These are phyloP conservation scores for Pseudonitzschia delicatissima DNA, from an alignment of 108 stramenopile species.

Conservation along the genomic window DNA sequence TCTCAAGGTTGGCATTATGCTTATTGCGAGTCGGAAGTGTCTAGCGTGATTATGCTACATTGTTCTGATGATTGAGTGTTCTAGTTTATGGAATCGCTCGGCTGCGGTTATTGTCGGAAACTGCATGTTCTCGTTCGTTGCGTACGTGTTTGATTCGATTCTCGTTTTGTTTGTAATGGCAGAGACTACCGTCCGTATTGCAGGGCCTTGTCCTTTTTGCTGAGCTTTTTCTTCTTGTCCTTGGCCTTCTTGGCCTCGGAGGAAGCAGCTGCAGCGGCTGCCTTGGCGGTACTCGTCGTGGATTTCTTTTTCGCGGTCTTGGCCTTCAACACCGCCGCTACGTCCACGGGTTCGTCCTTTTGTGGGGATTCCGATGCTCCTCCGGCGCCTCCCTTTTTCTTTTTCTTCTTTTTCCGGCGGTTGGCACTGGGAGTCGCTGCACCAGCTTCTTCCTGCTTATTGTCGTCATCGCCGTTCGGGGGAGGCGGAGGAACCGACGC, in stretches of 20 bases:
- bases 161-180: no score
- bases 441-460: slow-evolving; percentile 5
- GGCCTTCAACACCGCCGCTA: slow-evolving; percentile 39
- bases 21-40: no score
- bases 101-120: no score
- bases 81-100: no score
- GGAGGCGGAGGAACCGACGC: neutral
- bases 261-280: slow-evolving; percentile 19
- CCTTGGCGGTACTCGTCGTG: slow-evolving; percentile 21
- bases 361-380: neutral
- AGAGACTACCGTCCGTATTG: slow-evolving; percentile 19
- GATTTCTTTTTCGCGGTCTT: slow-evolving; percentile 28
- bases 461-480: slow-evolving; percentile 18
- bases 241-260: slow-evolving; percentile 13
- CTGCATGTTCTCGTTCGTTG: no score
- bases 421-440: neutral
- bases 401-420: slow-evolving; percentile 7
- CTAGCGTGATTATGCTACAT: no score
- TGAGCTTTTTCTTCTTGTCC: slow-evolving; percentile 31
- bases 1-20: no score
- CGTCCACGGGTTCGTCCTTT: slow-evolving; percentile 21
- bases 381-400: neutral
- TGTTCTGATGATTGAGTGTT: no score
- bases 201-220: slow-evolving; percentile 20
- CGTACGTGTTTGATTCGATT: no score